Percentiles rank a stretch among this genome's conserved stretches.
These are phyloP conservation scores for Acanthamoeba lenticulata DNA, from an alignment of 208 protist species.

Conservation along the genomic window DNA sequence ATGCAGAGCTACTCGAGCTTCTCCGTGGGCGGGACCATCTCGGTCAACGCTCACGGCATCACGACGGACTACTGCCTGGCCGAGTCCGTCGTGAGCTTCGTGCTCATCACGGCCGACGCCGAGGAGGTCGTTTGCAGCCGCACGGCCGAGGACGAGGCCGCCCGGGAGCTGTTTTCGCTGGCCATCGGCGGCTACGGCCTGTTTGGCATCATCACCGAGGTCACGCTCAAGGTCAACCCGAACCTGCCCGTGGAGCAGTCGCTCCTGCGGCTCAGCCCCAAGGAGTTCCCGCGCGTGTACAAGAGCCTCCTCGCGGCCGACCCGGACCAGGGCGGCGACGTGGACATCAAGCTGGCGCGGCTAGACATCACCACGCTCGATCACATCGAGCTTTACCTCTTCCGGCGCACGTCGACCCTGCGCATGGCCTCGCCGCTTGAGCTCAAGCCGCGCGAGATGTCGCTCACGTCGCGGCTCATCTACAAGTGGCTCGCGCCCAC, in stretches of 20 bases:
- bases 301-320: neutral
- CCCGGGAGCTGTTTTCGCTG: slow-evolving; percentile 70
- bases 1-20: slow-evolving; percentile 84
- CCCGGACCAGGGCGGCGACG: slow-evolving; percentile 23
- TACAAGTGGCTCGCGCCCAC: slow-evolving; percentile 79
- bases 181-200: slow-evolving; percentile 82
- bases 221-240: slow-evolving; percentile 68
- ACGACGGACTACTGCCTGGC: slow-evolving; percentile 77
- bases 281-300: slow-evolving; percentile 72
- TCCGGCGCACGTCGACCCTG: slow-evolving; percentile 50
- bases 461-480: slow-evolving; percentile 32
- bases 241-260: slow-evolving; percentile 73
- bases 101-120: slow-evolving; percentile 74
- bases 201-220: slow-evolving; percentile 81
- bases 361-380: slow-evolving; percentile 74
- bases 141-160: neutral
- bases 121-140: slow-evolving; percentile 25
- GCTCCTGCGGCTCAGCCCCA: neutral
- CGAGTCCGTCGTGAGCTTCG: slow-evolving; percentile 73
- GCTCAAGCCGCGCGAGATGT: slow-evolving; percentile 72
- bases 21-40: slow-evolving; percentile 79
- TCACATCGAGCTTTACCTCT: slow-evolving; percentile 75
- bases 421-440: slow-evolving; percentile 33
- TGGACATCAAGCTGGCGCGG: slow-evolving; percentile 79
- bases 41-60: slow-evolving; percentile 84